Evolutionary conservation across 2,329 filamentous ascomycete genomes (phyloP), one percentile per base, ranked within the genome.

Genomic region (Alternaria metachromatica): DNA sequence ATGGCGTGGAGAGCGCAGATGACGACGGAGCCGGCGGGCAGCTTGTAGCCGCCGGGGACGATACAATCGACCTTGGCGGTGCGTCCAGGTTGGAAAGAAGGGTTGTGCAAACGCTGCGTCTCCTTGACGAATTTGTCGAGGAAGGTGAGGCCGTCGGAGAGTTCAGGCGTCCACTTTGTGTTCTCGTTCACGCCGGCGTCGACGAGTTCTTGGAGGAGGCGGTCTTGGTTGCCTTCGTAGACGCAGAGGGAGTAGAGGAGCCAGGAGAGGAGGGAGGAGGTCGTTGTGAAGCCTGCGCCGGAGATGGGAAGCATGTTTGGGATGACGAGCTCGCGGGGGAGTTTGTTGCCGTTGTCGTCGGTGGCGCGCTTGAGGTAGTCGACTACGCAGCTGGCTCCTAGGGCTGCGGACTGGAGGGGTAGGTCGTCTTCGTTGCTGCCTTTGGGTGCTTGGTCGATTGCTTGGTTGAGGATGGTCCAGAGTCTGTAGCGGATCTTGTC

Each of bases 21-120:
- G 28, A 89, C 79, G 30, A 89, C 79, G 0, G 82, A 72, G 67
- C 83, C 86, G 57, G 82, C 81, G 26, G 86, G 84, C 0, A 90
- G 72, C 58, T 81, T 83, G 79, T 88, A 89, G 0, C 87, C 88
- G 0, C 87, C 88, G 0, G 88, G 88, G 0, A 90, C 77, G 25
- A 90, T 81, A 60, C 87, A 76, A 70, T 89, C 87, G 4, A 78
- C 78, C 63, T 84, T 85, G 3, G 87, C 80, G 1, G 85, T 89
- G 28, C 88, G 86, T 1, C 81, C 88, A 0, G 88, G 86, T 60
- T 69, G 67, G 58, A 72, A 72, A 4, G 68, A 70, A 5, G 70
- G 68, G 48, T 69, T 71, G 56, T 72, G 67, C 1, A 67, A 55
- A 9, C 70, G 68, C 26, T 71, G 70, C 7, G 67, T 71, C n/a